Base-by-base conservation (phyloP, 2,329 filamentous ascomycete species). In the Beauveria scarabaeidicola region DNA sequence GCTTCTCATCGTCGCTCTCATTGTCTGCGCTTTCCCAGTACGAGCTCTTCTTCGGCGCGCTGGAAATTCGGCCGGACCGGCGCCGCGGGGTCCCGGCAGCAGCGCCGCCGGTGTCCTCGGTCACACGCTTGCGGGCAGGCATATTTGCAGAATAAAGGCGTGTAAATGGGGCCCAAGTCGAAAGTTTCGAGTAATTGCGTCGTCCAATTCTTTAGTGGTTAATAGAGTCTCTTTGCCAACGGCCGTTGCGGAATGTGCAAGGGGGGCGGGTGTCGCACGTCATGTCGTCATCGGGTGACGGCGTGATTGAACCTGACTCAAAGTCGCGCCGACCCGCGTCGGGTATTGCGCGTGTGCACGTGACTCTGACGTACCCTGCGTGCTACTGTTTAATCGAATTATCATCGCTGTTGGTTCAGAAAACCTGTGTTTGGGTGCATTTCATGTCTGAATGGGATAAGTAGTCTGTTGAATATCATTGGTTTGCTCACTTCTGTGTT, bases 31-130 rank as follows among this genome's bases (percentile, higher is more conserved):
- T 67, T 60, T 81, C 79, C 65, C 82, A 82, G 66, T 83, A 83
- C 19, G 69, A 70, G 70, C 80, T 83, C 71, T 52, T 83, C 71
- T 75, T 71, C 21, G 74, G 71, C 27, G 74, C 75, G 66, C 70
- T 75, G 19, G 74, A 74, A 41, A 78, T 66, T 48, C 81, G 80
- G 23, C 72, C 66, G 6, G 81, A 83, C 54, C 77, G 74, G n/a
- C 78, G 75, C 19, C 77, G 76, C 15, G 69, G 63, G 59, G 71
- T 67, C 9, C 38, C 21, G 21, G 29, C 1, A 15, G 15, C 40
- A 13, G 41, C 27, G 23, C 66, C 65, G 5, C 65, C 60, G 4
- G 69, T 62, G 15, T 69, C 70, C 7, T 68, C 61, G 1, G 69
- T 68, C 11, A 73, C 65, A 56, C 74, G 72, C 61, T 79, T 79